Base-by-base conservation (phyloP, 768 basidiomycete species). In the Lentinula edodes region DNA sequence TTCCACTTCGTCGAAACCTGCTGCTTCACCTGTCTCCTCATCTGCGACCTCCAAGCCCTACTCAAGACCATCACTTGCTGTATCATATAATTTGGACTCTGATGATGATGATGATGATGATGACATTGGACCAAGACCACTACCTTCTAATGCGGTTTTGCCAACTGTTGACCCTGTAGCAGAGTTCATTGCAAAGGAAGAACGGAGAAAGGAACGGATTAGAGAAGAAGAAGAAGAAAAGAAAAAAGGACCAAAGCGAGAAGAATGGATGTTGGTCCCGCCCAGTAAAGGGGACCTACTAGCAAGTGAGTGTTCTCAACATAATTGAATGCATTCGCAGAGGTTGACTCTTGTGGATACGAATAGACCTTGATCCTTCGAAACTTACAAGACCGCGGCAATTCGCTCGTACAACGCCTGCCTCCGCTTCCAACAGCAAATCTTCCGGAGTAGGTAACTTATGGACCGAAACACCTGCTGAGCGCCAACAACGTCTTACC, bases 221-320 rank as follows among this genome's bases (percentile, higher is more conserved):
- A 90, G 93, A 78, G 85, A 55, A 51, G 66, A 90, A 85, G 93
- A 91, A 77, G 89, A 87, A 1, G 75, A 79, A 10, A 88, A 89
- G 66, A 91, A 91, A 10, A 94, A 93, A 72, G 81, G 83, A 42
- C 76, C 86, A 42, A 77, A 93, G 72, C 85, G 97, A 46, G 93
- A 98, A 18, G 95, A 95, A 72, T 99, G 97, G 97, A 99, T 99
- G 97, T 81, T 98, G 50, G 89, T 90, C 1, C 96, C 96, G 1
- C 96, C 97, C 0, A 85, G 88, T 18, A 83, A 87, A 1, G 87
- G 90, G 1, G 90, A 91, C 63, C 73, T 96, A 12, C 78, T 95
- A 5, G 83, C 82, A 52, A 88, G 93, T 95, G 66, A 64, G 89
- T 82, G 23, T 50, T 28, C 3, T 28, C 1, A 34, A 32, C 39